Evolutionary conservation across 2,329 filamentous ascomycete species (phyloP), one percentile per base, ranked within the genome.

Genomic region (Fusarium sulawesiense): DNA sequence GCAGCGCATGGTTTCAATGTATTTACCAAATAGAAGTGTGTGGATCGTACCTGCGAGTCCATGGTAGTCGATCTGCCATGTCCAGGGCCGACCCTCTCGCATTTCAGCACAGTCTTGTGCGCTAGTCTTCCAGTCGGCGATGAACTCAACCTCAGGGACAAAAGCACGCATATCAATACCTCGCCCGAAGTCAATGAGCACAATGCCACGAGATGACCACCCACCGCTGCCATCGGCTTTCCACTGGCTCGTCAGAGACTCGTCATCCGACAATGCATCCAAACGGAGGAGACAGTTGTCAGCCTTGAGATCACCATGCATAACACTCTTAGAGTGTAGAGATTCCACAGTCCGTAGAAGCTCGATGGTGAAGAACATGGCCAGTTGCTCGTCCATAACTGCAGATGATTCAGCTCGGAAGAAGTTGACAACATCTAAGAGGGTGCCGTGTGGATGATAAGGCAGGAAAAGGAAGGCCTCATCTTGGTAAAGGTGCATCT

Each of bases 31-130:
- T 6, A 99, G 87, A 73, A 99, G 87, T 45, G 89, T 91, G 80
- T 99, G 94, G 7, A 98, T 85, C 25, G 93, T 92, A 7, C 93
- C 94, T 0, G 96, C 96, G 0, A 98, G 86, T 14, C 96, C 96
- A 79, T 97, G 93, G 75, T 98, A 97, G 82, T 99, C 96, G 72
- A 98, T 93, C 79, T 99, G 96, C 84, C 94, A 98, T 2, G 95
- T 98, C 96, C 96, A 99, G 1, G 94, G 94, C 2, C 95, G 88
- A 60, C 93, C 88, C 81, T 99, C 95, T 48, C 94, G 91, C 88
- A 98, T 97, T 84, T 99, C 96, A 20, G 93, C 91, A 80, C 96
- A 99, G 80, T 99, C 96, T 55, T 93, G 91, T 25, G 92, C 87
- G 18, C 88, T 89, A 0, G 93, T 94, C 80, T 96, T 92, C 96